Evolutionary conservation across 768 basidiomycete genomes (phyloP), one percentile per base, ranked within the genome.

Genomic region (Lactarius deliciosus): DNA sequence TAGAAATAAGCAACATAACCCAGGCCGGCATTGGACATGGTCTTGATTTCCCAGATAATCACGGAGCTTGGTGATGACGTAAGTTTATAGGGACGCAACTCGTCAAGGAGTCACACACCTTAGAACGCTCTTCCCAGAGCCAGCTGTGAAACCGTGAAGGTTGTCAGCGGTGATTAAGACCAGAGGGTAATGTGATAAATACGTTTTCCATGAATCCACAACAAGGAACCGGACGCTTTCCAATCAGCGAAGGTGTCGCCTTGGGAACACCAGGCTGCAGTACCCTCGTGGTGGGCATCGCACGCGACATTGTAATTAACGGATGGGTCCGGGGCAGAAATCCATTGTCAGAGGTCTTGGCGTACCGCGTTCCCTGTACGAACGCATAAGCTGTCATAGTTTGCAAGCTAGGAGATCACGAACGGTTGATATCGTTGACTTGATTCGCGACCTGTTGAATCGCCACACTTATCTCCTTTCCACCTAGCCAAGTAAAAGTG

Each of bases 101-200:
- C 4, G 15, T 40, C 1, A 18, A 18, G 13, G 2, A 7, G n/a
- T 5, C n/a, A 63, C 43, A 15, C 8, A 64, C 64, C 43, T 47
- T 1, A 64, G 47, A 16, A 60, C 25, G 53, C n/a, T 64, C 13
- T 64, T 64, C 1, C 64, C 64, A 22, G 64, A 64, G 22, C 64
- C 64, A 13, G 58, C 64, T 64, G 43, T 0, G 5, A 25, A n/a
- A 36, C 0, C n/a, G n/a, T 38, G 18, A 40, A 28, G 20, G 15
- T 7, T 4, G 6, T 60, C 11, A 34, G 32, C 43, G 30, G 20
- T 8, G 11, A 36, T 36, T 36, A 9, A 36, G 36, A 36, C 11
- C 25, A 3, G 2, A 4, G 1, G 28, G 16, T 9, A 13, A 5
- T 9, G 0, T 13, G 47, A 16, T 18, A 50, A 15, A 3, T 58